A percentile compares a stretch with the other conserved stretches of the same genome.
phyloP scores from a whole-genome alignment of 2,329 filamentous ascomycete genomes.

The Aspergillus pseudoviridinutans region DNA sequence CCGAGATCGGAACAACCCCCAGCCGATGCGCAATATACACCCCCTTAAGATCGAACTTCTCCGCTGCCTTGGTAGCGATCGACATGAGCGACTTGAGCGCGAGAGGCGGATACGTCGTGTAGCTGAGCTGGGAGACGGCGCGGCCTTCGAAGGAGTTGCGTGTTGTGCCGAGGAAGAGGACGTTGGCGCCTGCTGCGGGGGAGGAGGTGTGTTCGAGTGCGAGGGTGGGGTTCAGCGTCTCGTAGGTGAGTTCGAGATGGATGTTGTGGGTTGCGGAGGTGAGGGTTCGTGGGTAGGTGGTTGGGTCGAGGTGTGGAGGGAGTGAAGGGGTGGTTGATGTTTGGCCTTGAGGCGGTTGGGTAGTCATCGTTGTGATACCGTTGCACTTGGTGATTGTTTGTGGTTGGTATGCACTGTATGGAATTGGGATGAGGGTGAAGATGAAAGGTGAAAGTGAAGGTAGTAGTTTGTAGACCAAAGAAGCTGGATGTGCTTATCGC shows the following conservation, averaged over 20 bases:
- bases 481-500: neutral
- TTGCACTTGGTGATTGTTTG: neutral
- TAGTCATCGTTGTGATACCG: neutral
- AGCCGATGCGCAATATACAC: slow-evolving; percentile 81
- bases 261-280: slow-evolving; percentile 32
- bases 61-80: slow-evolving; percentile 46
- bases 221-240: slow-evolving; percentile 32
- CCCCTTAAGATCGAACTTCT: slow-evolving; percentile 60
- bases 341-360: neutral
- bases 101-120: slow-evolving; percentile 41
- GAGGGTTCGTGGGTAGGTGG: slow-evolving; percentile 38
- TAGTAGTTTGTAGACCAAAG: neutral
- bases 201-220: slow-evolving; percentile 37
- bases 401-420: neutral
- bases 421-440: neutral
- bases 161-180: slow-evolving; percentile 46
- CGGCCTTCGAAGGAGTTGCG: slow-evolving; percentile 41
- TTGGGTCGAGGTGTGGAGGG: slow-evolving; percentile 34
- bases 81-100: slow-evolving; percentile 37
- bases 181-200: slow-evolving; percentile 42
- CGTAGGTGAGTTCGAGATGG: slow-evolving; percentile 42
- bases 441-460: neutral
- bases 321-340: neutral
- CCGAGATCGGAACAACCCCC: slow-evolving; percentile 79
- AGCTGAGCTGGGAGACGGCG: slow-evolving; percentile 42